Base-by-base conservation (phyloP, 306 rosid genomes). In the Hippophae rhamnoides region DNA sequence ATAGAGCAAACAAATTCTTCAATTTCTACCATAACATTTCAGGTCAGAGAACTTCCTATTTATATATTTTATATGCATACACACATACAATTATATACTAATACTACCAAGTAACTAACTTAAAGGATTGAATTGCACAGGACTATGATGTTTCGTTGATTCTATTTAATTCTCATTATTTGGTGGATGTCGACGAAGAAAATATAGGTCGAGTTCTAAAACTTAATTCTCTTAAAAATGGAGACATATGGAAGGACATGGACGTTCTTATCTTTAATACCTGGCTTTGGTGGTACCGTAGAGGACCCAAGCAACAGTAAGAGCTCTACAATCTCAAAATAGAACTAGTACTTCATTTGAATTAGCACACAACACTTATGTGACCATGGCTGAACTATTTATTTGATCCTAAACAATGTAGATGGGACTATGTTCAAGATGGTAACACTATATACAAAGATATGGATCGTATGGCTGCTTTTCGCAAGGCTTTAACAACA, bases 251-350 rank as follows among this genome's bases (percentile, higher is more conserved):
- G 95, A 83, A 83, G 58, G 40, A 79, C 0, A 81, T 83, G 76
- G 95, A 83, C 46, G 55, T 86, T 69, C 38, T 86, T 67, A 60
- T 86, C 57, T 86, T 86, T 76, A 86, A 83, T 65, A 83, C 90
- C 42, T 86, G 95, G 95, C 88, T 78, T 8, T 86, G 95, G 95
- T 86, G 95, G 95, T 76, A 79, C 59, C 83, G 87, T 12, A 75
- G 62, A 3, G 84, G 80, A 64, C 67, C 72, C 4, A 54, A 10
- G 26, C 84, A 81, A 77, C 89, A 83, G 95, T 86, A 84, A 0
- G 74, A 25, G 31, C 53, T 64, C 56, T 25, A 31, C n/a, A 27
- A 57, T 67, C 38, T 25, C 70, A 44, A 27, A 53, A 43, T n/a
- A 26, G 13, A 27, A 62, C 9, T 26, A 38, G 13, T 7, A 45